These are phyloP conservation scores for Fusarium sp. DNA, from an alignment of 2,329 filamentous ascomycete genomes.

Conservation along the genomic window DNA sequence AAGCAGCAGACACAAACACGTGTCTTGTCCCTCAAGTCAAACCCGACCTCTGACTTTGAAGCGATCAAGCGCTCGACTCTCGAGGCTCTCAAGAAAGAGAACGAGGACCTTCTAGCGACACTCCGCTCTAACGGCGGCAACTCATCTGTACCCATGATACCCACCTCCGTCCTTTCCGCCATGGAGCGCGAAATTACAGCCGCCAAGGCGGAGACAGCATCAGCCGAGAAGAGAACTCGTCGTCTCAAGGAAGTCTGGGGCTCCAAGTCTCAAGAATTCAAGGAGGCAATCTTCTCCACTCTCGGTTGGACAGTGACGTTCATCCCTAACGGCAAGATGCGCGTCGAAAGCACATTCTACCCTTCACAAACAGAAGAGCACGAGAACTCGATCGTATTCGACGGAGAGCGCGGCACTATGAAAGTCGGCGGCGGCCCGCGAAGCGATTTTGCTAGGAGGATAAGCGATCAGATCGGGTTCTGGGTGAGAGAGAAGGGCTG, in stretches of 20 bases:
- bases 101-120: conserved; percentile 83
- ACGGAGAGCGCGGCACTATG: conserved; percentile 96
- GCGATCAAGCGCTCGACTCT: conserved; percentile 88
- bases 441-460: conserved; percentile 87
- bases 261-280: conserved; percentile 92
- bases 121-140: conserved; percentile 65
- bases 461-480: conserved; percentile 89
- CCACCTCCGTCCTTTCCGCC: conserved; percentile 81
- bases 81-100: conserved; percentile 83
- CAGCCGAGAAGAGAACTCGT: conserved; percentile 85
- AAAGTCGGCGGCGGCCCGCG: conserved; percentile 93
- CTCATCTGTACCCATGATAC: conserved; percentile 74
- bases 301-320: conserved; percentile 97
- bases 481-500: conserved; percentile 96
- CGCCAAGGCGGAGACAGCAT: conserved; percentile 76
- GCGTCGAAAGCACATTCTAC: conserved; percentile 88
- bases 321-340: conserved; percentile 96
- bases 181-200: conserved; percentile 82
- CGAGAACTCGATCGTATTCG: conserved; percentile 84
- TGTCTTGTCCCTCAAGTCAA: conserved; percentile 88
- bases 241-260: conserved; percentile 95
- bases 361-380: conserved; percentile 78
- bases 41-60: conserved; percentile 89
- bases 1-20: conserved; percentile 81
- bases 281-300: conserved; percentile 92